These are phyloP conservation scores for Pyrenula aspistea DNA, from an alignment of 495 filamentous ascomycete species.

Conservation along the genomic window DNA sequence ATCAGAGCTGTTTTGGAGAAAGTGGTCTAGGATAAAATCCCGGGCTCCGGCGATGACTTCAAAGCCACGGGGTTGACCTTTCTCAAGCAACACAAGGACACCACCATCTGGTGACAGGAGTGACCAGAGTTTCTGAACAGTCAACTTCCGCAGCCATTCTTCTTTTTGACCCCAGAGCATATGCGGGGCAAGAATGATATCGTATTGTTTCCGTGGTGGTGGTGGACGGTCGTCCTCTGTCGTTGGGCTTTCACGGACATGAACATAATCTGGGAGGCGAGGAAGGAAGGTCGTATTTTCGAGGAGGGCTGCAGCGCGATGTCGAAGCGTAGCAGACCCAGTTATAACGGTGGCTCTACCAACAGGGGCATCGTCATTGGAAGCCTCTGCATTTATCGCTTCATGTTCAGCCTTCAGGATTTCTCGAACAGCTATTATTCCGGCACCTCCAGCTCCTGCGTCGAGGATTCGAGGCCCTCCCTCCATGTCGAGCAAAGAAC, in stretches of 20 bases:
- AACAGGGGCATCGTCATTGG: constrained; percentile 20
- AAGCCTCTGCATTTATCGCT: constrained; percentile 36
- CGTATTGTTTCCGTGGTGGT: constrained; percentile 64
- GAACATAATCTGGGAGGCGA: constrained; percentile 82
- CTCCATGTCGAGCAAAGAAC: constrained; percentile 48
- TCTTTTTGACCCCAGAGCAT: constrained; percentile 61
- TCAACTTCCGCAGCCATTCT: constrained; percentile 58
- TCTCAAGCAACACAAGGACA: constrained; percentile 79
- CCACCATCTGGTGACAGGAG: constrained; percentile 77
- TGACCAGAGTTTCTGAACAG: constrained; percentile 79
- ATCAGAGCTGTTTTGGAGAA: constrained; percentile 34
- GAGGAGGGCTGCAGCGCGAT: constrained; percentile 63
- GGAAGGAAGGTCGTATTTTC: constrained; percentile 88
- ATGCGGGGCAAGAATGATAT: constrained; percentile 84
- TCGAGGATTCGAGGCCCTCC: constrained; percentile 75
- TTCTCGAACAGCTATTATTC: constrained; percentile 73
- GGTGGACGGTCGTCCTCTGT: constrained; percentile 27
- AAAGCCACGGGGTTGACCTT: constrained; percentile 82
- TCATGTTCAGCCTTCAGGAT: constrained; percentile 72
- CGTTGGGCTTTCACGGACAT: constrained; percentile 36
- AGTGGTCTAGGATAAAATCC: constrained; percentile 58
- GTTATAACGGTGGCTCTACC: constrained; percentile 52
- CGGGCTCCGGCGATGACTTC: constrained; percentile 81
- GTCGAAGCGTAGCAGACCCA: constrained; percentile 53
- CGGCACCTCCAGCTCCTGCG: constrained; percentile 74